Percentiles rank a stretch among this genome's conserved stretches.
Conservation (phyloP, 1,284 basidiomycete genomes). For the Paramarasmius palmivorus region DNA sequence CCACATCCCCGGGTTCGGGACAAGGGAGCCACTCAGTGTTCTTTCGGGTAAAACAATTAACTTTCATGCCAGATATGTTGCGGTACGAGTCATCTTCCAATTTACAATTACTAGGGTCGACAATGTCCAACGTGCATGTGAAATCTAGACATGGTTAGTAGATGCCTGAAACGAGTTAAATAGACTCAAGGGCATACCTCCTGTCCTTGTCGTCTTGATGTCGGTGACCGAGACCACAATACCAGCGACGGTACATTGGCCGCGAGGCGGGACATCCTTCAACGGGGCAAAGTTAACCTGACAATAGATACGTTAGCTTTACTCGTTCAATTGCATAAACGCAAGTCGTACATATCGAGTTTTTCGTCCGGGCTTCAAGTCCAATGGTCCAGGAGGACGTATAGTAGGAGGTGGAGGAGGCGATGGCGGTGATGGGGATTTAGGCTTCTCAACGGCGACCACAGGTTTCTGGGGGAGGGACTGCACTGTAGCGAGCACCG, state of each 20-base stretch:
- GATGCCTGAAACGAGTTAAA: not conserved
- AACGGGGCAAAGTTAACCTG: slow-evolving; percentile 3
- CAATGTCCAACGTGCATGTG: slow-evolving; percentile 33
- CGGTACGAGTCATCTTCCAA: slow-evolving; percentile 15
- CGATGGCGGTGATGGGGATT: too few relatives aligned
- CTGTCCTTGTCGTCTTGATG: slow-evolving; percentile 13
- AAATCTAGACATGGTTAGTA: too few relatives aligned
- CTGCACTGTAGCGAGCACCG: too few relatives aligned
- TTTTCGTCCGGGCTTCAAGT: slow-evolving; percentile 6
- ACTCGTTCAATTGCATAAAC: not conserved
- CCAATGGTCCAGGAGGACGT: slow-evolving; percentile 1
- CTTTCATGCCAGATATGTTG: slow-evolving; percentile 27
- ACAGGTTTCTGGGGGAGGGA: too few relatives aligned
- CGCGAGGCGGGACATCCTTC: not conserved
- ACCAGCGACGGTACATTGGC: slow-evolving; percentile 3
- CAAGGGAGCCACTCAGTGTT: slow-evolving; percentile 50
- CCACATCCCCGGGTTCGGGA: slow-evolving; percentile 41
- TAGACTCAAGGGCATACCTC: slow-evolving; percentile 17
- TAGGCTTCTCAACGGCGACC: not conserved
- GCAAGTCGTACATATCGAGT: slow-evolving; percentile 1
- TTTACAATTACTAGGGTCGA: slow-evolving; percentile 44
- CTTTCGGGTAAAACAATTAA: slow-evolving; percentile 54
- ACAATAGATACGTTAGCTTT: not conserved
- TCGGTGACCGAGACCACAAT: not conserved
- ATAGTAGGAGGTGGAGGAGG: too few relatives aligned